Evolutionary conservation across 352 stramenopile species (phyloP).

Genomic region (Phytophthora kernoviae): DNA sequence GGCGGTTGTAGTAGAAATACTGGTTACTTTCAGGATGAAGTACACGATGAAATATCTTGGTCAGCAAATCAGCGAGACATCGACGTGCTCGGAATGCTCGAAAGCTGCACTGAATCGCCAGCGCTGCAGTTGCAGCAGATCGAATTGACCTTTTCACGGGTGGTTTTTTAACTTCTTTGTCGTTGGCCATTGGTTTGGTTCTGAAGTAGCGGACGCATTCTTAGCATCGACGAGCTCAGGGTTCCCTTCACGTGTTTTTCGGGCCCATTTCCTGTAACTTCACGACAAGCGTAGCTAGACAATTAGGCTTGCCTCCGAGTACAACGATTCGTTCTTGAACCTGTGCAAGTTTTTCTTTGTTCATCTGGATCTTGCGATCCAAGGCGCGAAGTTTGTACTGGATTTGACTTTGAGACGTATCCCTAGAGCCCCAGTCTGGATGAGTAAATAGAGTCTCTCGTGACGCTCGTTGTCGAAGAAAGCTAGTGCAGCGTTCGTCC

Average conservation of each 20-base stretch:
- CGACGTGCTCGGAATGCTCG: constrained; percentile 31
- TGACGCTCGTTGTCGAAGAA: constrained; percentile 30
- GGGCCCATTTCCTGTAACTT: neutral
- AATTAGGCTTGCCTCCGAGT: constrained; percentile 16
- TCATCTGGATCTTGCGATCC: constrained; percentile 40
- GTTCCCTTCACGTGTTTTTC: constrained; percentile 2
- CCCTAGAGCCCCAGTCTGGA: neutral
- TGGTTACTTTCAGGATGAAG: constrained; percentile 36
- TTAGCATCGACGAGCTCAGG: constrained; percentile 1
- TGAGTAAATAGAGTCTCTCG: neutral
- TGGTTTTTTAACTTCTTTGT: constrained; percentile 1
- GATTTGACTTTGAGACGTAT: constrained; percentile 18
- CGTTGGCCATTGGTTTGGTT: constrained; percentile 1
- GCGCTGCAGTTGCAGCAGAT: constrained; percentile 17
- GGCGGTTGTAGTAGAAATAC: constrained; percentile 59
- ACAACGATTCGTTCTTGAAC: constrained; percentile 34
- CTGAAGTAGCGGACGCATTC: no score
- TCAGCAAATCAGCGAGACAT: constrained; percentile 30
- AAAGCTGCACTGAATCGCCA: constrained; percentile 36
- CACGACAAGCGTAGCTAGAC: neutral
- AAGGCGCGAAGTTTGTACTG: constrained; percentile 35
- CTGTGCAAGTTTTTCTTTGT: constrained; percentile 44
- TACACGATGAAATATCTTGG: constrained; percentile 34
- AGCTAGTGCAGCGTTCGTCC: constrained; percentile 36
- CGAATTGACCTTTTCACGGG: neutral